These are phyloP conservation scores for Colletotrichum costaricense DNA, from an alignment of 2,329 filamentous ascomycete species.

Conservation along the genomic window DNA sequence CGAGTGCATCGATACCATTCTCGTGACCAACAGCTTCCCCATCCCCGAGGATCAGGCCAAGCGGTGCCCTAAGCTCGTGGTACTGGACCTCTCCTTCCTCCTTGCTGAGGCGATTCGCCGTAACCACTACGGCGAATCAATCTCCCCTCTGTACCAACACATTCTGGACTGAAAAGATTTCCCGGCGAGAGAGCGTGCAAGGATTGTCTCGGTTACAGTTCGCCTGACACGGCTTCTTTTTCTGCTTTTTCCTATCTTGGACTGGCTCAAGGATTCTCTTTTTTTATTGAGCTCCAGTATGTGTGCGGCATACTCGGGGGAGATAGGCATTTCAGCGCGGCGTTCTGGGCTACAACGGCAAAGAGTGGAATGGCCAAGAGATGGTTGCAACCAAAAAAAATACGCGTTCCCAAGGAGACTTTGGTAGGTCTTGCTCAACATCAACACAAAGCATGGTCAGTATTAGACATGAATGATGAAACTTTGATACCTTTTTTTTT, in stretches of 20 bases:
- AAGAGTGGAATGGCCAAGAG: conserved; percentile 28
- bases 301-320: conserved; percentile 31
- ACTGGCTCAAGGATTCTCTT: conserved; percentile 16
- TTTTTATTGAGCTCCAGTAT: conserved; percentile 14
- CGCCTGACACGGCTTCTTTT: conserved; percentile 16
- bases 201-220: conserved; percentile 33
- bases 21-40: conserved; percentile 98
- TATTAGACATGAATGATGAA: conserved; percentile 37
- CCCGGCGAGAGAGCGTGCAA: conserved; percentile 39
- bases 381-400: conserved; percentile 38
- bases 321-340: conserved; percentile 46
- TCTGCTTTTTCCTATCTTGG: conserved; percentile 18
- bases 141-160: conserved; percentile 76
- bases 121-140: conserved; percentile 95
- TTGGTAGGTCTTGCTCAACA: conserved; percentile 18
- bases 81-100: conserved; percentile 89
- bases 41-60: conserved; percentile 80
- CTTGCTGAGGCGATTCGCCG: conserved; percentile 92
- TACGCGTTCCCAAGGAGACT: conserved; percentile 21
- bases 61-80: conserved; percentile 83
- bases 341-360: conserved; percentile 38
- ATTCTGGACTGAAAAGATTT: conserved; percentile 58
- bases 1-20: conserved; percentile 91
- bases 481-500: conserved; percentile 29
- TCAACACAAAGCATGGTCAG: conserved; percentile 23